These are phyloP conservation scores for Halophytophthora batemanensis DNA, from an alignment of 352 stramenopile species.

Conservation along the genomic window DNA sequence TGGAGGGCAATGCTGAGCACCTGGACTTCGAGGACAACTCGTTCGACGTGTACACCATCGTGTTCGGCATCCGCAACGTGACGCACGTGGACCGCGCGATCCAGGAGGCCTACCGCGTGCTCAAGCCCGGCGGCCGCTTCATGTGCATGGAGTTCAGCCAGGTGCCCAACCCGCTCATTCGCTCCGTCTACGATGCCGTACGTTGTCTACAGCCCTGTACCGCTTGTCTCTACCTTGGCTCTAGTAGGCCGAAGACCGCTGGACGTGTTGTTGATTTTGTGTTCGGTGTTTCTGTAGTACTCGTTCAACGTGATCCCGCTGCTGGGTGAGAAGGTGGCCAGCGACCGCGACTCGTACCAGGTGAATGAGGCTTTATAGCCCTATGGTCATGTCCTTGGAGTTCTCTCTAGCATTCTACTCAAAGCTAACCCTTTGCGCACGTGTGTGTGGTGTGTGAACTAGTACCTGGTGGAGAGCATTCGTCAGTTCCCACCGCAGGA, in stretches of 20 bases:
- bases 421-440: not conserved
- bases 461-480: constrained; percentile 99
- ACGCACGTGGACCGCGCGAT: constrained; percentile 97
- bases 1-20: constrained; percentile 95
- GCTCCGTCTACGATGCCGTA: constrained; percentile 92
- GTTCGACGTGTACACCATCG: constrained; percentile 99
- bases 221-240: not conserved
- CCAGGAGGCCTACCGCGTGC: constrained; percentile 92
- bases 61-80: constrained; percentile 98
- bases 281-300: constrained; percentile 68
- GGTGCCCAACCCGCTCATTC: constrained; percentile 92
- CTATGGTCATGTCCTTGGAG: not conserved
- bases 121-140: constrained; percentile 96
- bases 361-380: constrained; percentile 13
- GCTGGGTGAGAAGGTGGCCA: constrained; percentile 92
- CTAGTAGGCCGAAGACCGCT: not conserved
- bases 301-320: constrained; percentile 98
- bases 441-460: not conserved
- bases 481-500: constrained; percentile 98
- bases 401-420: not conserved
- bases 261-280: not conserved
- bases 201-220: constrained; percentile 6
- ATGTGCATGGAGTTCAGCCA: constrained; percentile 98
- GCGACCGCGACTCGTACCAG: constrained; percentile 97
- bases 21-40: constrained; percentile 93